Base-by-base conservation (phyloP, 78 protist species). In the Pigoraptor vietnamica region DNA sequence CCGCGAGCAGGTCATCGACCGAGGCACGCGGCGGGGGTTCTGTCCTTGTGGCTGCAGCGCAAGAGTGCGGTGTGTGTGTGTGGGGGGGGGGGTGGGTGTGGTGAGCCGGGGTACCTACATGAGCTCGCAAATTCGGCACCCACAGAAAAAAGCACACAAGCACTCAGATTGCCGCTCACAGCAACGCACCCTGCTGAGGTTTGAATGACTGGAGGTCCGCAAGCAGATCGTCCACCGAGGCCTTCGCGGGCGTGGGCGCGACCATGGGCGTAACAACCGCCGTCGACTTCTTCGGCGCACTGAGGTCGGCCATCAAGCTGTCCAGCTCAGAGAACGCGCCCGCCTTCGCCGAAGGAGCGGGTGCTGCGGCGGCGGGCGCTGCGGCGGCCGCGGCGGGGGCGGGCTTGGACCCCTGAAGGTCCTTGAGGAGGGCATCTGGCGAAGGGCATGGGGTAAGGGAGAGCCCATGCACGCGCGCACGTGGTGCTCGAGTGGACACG, bases 171-270 rank as follows among this genome's bases (percentile, higher is more conserved):
- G n/a, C n/a, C n/a, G n/a, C n/a, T n/a, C n/a, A n/a, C n/a, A n/a
- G n/a, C n/a, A n/a, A n/a, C 56, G 2, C 14, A 2, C 14, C 14
- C 25, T 19, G 2, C 56, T 40, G 56, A 14, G 56, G 56, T 14
- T 40, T 40, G 56, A 40, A 40, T 2, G 25, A 19, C 56, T 40
- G 56, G 25, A 40, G 56, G 56, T 40, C 56, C 56, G 56, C 56
- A 14, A 40, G 56, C 84, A 79, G 84, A 25, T 79, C 84, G 84
- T 79, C 84, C 84, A 79, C 84, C 84, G 84, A 79, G 34, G 67
- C 67, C 29, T 48, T 48, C 67, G 14, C 67, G 67, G 6, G 67
- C 67, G 67, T 48, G 67, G 6, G 14, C 14, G 67, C 14, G 67
- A 21, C 29, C 14, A 14, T 48, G 14, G 6, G 67, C 14, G 67